A percentile compares a stretch with the other conserved stretches of the same genome.
These are phyloP conservation scores for Paramecium pentaurelia DNA, from an alignment of 73 alveolate genomes.

Conservation along the genomic window DNA sequence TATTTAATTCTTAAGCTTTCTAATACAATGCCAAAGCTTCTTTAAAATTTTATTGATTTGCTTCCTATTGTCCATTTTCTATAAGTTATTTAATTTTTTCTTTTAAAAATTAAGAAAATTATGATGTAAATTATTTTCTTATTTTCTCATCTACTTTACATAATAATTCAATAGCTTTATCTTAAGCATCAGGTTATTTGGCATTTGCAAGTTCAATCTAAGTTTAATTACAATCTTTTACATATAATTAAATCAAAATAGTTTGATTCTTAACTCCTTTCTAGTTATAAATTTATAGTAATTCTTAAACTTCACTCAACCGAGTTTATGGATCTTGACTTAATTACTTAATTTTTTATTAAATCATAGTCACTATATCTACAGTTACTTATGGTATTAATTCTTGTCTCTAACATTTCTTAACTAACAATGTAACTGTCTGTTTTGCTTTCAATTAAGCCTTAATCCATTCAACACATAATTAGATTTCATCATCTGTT, in stretches of 20 bases:
- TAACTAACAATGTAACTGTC: constrained; percentile 5
- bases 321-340: constrained; percentile 3
- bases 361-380: constrained; percentile 21
- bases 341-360: not conserved
- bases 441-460: constrained; percentile 25
- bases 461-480: constrained; percentile 39
- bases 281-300: not conserved
- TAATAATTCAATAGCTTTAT: constrained; percentile 22
- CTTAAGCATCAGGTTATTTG: constrained; percentile 9
- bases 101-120: not conserved
- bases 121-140: not conserved
- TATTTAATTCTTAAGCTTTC: constrained; percentile 6
- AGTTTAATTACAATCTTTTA: not conserved
- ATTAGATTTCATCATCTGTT: constrained; percentile 18
- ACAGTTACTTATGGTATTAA: constrained; percentile 41
- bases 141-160: constrained; percentile 41
- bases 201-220: constrained; percentile 30
- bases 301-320: not conserved
- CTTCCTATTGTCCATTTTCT: not conserved
- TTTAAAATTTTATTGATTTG: not conserved
- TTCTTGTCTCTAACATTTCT: not conserved
- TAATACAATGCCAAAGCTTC: not conserved
- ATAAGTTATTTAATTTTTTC: constrained; percentile 9
- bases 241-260: not conserved
- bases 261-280: not conserved